phyloP scores from a whole-genome alignment of 1,139 yeast species.

The Meyerozyma sp. region DNA sequence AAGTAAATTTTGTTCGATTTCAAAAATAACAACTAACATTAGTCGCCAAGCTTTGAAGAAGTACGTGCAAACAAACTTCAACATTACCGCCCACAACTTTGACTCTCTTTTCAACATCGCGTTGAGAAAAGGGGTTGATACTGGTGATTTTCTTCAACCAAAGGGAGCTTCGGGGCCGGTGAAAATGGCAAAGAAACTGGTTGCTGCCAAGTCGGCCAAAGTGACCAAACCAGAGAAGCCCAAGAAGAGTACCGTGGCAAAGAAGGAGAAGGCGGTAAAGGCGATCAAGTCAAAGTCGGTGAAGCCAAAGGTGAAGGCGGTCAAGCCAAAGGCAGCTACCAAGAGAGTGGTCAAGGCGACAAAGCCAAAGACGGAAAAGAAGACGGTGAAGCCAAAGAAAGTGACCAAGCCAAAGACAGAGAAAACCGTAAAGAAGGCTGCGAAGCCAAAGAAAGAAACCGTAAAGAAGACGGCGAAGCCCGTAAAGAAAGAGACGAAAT shows the following conservation, averaged over 20 bases:
- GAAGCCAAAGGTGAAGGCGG: conserved; percentile 6
- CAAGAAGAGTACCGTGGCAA: conserved; percentile 8
- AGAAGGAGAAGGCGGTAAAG: conserved; percentile 6
- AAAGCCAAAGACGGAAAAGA: conserved; percentile 8
- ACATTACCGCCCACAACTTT: conserved; percentile 57
- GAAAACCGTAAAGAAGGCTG: conserved; percentile 15
- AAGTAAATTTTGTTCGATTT: conserved; percentile 18
- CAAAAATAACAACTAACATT: conserved; percentile 5
- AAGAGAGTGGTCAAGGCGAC: conserved; percentile 8
- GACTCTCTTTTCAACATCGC: conserved; percentile 76
- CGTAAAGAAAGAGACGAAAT: conserved; percentile 8
- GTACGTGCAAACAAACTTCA: conserved; percentile 59
- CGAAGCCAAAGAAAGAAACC: conserved; percentile 11
- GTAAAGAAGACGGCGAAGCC: too few relatives aligned
- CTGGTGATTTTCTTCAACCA: conserved; percentile 78
- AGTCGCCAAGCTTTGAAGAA: conserved; percentile 75
- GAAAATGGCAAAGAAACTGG: conserved; percentile 49
- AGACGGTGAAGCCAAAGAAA: conserved; percentile 6
- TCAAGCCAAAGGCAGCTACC: conserved; percentile 5
- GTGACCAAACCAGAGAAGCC: conserved; percentile 18
- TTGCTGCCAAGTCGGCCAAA: conserved; percentile 16
- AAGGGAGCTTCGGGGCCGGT: conserved; percentile 82
- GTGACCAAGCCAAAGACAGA: conserved; percentile 8
- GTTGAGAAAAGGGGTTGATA: conserved; percentile 72
- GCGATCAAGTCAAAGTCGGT: conserved; percentile 4